phyloP scores from a whole-genome alignment of 2,329 filamentous ascomycete species.

The Paracoccidioides brasiliensis region DNA sequence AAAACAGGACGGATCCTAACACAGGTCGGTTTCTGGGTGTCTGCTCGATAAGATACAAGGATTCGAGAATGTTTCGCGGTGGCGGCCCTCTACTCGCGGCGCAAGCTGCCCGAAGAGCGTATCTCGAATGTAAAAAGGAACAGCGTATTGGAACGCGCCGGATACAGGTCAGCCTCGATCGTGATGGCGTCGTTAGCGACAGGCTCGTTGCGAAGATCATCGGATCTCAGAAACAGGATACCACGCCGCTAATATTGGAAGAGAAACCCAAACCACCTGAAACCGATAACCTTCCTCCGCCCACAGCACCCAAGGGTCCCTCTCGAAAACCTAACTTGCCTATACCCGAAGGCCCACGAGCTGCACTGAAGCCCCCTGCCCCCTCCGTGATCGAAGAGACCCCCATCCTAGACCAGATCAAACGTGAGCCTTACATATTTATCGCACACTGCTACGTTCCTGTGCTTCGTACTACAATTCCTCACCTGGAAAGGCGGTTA shows the following conservation, averaged over 20 bases:
- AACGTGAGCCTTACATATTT: slow-evolving; percentile 77
- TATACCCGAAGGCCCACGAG: slow-evolving; percentile 22
- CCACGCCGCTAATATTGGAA: slow-evolving; percentile 14
- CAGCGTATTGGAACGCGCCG: slow-evolving; percentile 64
- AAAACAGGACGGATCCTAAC: slow-evolving; percentile 88
- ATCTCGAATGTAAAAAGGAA: slow-evolving; percentile 59
- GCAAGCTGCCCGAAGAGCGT: slow-evolving; percentile 67
- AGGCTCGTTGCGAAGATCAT: slow-evolving; percentile 64
- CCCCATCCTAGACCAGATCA: slow-evolving; percentile 55
- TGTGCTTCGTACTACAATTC: slow-evolving; percentile 69
- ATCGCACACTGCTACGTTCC: slow-evolving; percentile 79
- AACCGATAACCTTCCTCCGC: slow-evolving; percentile 44
- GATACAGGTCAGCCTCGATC: slow-evolving; percentile 76
- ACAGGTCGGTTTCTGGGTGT: slow-evolving; percentile 91
- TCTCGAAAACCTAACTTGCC: slow-evolving; percentile 37
- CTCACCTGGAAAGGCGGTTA: slow-evolving; percentile 79
- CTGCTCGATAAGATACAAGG: slow-evolving; percentile 79
- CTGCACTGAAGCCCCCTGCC: slow-evolving; percentile 19
- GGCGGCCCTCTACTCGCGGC: slow-evolving; percentile 51
- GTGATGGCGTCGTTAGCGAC: slow-evolving; percentile 70
- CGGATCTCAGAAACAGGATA: slow-evolving; percentile 43
- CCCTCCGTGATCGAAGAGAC: slow-evolving; percentile 50
- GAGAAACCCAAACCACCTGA: slow-evolving; percentile 20
- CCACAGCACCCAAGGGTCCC: slow-evolving; percentile 77
- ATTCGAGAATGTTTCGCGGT: slow-evolving; percentile 45